Conservation (phyloP, 352 stramenopile genomes). For the Pythium oligandrum region DNA sequence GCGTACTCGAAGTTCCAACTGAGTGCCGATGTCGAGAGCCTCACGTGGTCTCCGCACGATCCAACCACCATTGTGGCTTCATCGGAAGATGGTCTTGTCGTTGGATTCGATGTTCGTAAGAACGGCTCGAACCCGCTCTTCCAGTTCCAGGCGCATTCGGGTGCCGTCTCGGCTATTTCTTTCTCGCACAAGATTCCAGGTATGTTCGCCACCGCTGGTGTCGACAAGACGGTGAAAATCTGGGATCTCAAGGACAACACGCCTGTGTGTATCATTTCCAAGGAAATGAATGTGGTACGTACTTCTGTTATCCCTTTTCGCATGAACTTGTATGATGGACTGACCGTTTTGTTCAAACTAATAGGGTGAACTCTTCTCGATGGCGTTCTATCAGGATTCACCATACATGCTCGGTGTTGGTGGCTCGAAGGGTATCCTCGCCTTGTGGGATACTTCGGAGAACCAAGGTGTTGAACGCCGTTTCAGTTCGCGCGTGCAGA, state of each 20-base stretch:
- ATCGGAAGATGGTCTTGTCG: constrained; percentile 93
- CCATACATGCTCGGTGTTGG: constrained; percentile 88
- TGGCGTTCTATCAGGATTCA: constrained; percentile 87
- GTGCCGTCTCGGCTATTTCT: constrained; percentile 78
- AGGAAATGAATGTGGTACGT: constrained; percentile 91
- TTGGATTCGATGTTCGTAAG: constrained; percentile 94
- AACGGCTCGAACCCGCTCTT: constrained; percentile 92
- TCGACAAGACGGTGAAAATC: constrained; percentile 98
- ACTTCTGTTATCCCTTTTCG: constrained; percentile 2
- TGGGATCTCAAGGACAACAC: constrained; percentile 90
- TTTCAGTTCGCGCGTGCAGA: constrained; percentile 73
- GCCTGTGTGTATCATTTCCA: constrained; percentile 82
- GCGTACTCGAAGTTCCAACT: constrained; percentile 82
- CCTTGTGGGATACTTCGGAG: constrained; percentile 88
- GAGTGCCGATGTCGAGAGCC: constrained; percentile 84
- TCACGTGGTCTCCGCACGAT: constrained; percentile 93
- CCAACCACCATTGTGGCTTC: constrained; percentile 91
- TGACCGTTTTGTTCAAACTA: constrained; percentile 2
- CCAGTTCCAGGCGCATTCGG: constrained; percentile 90
- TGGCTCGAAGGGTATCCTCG: constrained; percentile 84
- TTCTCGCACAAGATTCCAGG: constrained; percentile 87
- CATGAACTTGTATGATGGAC: too few species aligned
- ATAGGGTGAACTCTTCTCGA: constrained; percentile 87
- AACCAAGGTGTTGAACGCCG: constrained; percentile 80
- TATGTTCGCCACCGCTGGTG: constrained; percentile 93